These are phyloP conservation scores for Gastrodia elata DNA, from an alignment of 106 monocot genomes.

Conservation along the genomic window DNA sequence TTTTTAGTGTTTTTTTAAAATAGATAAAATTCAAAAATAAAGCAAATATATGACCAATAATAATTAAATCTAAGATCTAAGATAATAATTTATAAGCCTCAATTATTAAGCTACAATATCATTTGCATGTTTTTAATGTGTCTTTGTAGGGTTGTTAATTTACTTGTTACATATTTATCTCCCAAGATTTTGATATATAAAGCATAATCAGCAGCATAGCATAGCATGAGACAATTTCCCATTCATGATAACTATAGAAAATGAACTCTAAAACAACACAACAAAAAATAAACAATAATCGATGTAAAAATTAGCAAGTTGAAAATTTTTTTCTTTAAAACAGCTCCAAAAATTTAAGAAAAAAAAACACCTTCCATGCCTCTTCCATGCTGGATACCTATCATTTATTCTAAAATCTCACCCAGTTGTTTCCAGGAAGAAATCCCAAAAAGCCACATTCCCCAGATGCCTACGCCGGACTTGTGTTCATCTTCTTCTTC, in stretches of 20 bases:
- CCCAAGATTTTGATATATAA: too few species aligned
- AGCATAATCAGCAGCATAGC: background rate
- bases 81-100: too few species aligned
- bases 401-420: background rate
- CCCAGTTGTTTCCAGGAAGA: background rate
- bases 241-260: background rate
- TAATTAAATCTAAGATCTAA: too few species aligned
- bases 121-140: too few species aligned
- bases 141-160: too few species aligned
- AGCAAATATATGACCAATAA: too few species aligned
- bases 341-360: background rate
- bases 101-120: too few species aligned
- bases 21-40: too few species aligned
- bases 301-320: constrained; percentile 2
- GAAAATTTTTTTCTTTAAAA: background rate
- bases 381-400: background rate
- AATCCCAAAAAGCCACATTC: background rate
- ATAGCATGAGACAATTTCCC: background rate
- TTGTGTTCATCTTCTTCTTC: constrained; percentile 49
- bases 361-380: background rate
- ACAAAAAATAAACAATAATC: background rate
- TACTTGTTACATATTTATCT: too few species aligned
- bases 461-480: constrained; percentile 18
- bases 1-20: too few species aligned
- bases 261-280: background rate